These are phyloP conservation scores for Acarospora socialis DNA, from an alignment of 2,329 filamentous ascomycete species.

Conservation along the genomic window DNA sequence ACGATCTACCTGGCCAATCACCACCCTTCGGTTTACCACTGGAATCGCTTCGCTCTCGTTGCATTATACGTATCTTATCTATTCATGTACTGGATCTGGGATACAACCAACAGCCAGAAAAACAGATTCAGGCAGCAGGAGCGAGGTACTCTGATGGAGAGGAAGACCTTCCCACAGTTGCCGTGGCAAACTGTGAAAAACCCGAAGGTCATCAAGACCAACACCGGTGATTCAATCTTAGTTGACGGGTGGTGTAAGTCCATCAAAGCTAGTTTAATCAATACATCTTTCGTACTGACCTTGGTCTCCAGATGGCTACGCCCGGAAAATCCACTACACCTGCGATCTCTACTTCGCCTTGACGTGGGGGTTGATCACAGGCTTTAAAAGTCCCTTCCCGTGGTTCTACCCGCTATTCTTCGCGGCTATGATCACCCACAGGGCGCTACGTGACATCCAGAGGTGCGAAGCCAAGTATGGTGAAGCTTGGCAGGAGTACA, in stretches of 20 bases:
- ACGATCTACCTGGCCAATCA: conserved; percentile 81
- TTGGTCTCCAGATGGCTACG: conserved; percentile 43
- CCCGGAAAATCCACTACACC: conserved; percentile 68
- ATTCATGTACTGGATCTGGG: conserved; percentile 82
- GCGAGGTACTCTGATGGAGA: conserved; percentile 52
- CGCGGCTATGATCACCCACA: conserved; percentile 62
- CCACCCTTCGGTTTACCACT: conserved; percentile 59
- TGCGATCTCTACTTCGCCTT: conserved; percentile 68
- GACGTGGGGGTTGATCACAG: conserved; percentile 67
- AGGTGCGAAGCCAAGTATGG: conserved; percentile 67
- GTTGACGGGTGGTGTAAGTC: conserved; percentile 69
- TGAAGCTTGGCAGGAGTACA: conserved; percentile 68
- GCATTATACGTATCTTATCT: conserved; percentile 58
- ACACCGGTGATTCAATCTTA: conserved; percentile 61
- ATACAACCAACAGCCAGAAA: conserved; percentile 85
- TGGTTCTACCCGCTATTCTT: conserved; percentile 88
- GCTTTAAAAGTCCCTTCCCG: conserved; percentile 67
- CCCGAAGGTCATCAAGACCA: conserved; percentile 60
- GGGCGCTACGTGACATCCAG: conserved; percentile 60
- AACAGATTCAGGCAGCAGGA: conserved; percentile 77
- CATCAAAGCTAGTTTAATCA: background rate
- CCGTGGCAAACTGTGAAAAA: conserved; percentile 75
- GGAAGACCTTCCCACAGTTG: conserved; percentile 79
- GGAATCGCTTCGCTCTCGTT: conserved; percentile 54
- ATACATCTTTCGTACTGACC: background rate